Evolutionary conservation across 768 basidiomycete species (phyloP).

Genomic region (Sarcodon aspratus): DNA sequence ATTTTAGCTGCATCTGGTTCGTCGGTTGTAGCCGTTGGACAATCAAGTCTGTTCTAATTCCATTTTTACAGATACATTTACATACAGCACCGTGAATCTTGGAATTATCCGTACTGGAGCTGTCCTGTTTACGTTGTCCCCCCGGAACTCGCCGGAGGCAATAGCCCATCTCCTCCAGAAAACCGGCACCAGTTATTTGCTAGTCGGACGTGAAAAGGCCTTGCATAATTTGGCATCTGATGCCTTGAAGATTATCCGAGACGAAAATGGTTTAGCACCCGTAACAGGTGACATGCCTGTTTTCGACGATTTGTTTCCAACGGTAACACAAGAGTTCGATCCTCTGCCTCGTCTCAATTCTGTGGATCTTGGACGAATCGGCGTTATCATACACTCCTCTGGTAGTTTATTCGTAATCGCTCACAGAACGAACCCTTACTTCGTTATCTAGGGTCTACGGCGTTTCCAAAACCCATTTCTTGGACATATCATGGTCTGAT

Average conservation of each 20-base stretch:
- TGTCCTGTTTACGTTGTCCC: constrained; percentile 11
- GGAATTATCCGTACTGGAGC: background rate
- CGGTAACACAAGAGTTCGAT: background rate
- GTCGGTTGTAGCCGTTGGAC: background rate
- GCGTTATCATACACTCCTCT: constrained; percentile 11
- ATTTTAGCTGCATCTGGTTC: background rate
- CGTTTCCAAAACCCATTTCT: constrained; percentile 8
- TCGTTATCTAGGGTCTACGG: constrained; percentile 8
- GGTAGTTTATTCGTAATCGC: constrained; percentile 2
- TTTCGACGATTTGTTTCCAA: constrained; percentile 5
- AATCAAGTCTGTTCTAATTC: background rate
- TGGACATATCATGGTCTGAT: constrained; percentile 8
- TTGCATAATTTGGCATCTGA: constrained; percentile 11
- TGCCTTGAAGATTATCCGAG: constrained; percentile 11
- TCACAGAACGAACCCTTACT: background rate
- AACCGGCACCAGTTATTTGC: constrained; percentile 11
- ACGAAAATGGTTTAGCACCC: background rate
- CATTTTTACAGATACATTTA: background rate
- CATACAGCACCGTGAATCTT: background rate
- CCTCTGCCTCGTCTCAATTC: background rate
- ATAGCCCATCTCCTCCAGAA: constrained; percentile 19
- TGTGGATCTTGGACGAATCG: constrained; percentile 3
- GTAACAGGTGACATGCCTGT: constrained; percentile 4
- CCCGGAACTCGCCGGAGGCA: constrained; percentile 13
- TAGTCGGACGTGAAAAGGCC: constrained; percentile 17